These are phyloP conservation scores for Senecio squalidus DNA, from an alignment of 140 eudicot genomes.

Conservation along the genomic window DNA sequence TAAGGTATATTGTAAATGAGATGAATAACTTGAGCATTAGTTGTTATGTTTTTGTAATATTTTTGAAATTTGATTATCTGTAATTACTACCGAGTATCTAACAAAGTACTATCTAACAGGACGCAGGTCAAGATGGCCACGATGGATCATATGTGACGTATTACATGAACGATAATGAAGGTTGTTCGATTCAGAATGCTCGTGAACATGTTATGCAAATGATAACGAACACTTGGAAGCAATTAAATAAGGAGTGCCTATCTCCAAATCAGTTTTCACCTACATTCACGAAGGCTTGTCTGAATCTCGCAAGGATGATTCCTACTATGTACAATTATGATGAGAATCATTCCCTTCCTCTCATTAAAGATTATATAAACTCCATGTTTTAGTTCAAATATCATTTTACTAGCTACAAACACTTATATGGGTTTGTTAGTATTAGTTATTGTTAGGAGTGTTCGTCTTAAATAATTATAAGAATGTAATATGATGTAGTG, in stretches of 20 bases:
- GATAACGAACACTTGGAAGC: conserved; percentile 59
- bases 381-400: conserved; percentile 27
- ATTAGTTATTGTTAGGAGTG: too few species aligned
- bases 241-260: conserved; percentile 44
- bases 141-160: conserved; percentile 59
- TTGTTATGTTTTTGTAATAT: too few species aligned
- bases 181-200: conserved; percentile 26
- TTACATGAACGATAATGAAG: conserved; percentile 49
- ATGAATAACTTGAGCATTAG: neutral
- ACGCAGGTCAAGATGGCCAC: conserved; percentile 55
- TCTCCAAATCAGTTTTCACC: conserved; percentile 23
- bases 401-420: neutral
- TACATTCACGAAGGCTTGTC: conserved; percentile 37
- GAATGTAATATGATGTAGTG: too few species aligned
- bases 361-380: conserved; percentile 32
- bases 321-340: conserved; percentile 63
- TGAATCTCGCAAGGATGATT: conserved; percentile 61
- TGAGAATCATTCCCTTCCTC: conserved; percentile 43
- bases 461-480: too few species aligned
- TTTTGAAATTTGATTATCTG: too few species aligned
- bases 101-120: too few species aligned
- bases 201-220: conserved; percentile 30
- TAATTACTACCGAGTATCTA: too few species aligned
- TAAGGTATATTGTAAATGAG: neutral
- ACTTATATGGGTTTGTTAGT: neutral